phyloP scores from a whole-genome alignment of 2,329 filamentous ascomycete species.

The Xylariaceae sp. region DNA sequence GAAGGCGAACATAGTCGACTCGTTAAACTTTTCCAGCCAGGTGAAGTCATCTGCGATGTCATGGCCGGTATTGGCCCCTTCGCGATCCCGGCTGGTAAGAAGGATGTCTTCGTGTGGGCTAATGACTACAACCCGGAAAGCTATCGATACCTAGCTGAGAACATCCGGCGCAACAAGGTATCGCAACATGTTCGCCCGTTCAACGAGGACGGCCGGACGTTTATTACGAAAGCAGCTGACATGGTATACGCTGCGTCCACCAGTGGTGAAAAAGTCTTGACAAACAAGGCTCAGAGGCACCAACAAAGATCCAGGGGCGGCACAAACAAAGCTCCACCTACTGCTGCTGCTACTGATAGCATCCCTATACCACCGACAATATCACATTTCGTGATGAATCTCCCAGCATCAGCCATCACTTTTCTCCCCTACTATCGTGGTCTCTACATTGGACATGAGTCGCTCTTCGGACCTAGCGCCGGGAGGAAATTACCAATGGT shows the following conservation, averaged over 20 bases:
- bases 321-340: constrained; percentile 25
- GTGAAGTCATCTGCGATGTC: constrained; percentile 90
- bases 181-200: constrained; percentile 70
- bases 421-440: constrained; percentile 78
- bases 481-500: constrained; percentile 69
- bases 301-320: constrained; percentile 24
- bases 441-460: constrained; percentile 70
- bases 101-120: constrained; percentile 88
- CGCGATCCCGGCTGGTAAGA: constrained; percentile 86
- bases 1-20: constrained; percentile 85
- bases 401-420: constrained; percentile 82
- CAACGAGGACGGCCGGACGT: constrained; percentile 77
- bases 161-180: constrained; percentile 75
- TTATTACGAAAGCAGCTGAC: constrained; percentile 71
- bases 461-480: constrained; percentile 62
- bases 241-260: constrained; percentile 51
- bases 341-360: constrained; percentile 31
- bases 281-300: constrained; percentile 47
- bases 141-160: constrained; percentile 67
- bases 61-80: constrained; percentile 98
- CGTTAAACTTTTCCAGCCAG: constrained; percentile 70
- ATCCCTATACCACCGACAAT: constrained; percentile 69
- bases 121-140: constrained; percentile 97
- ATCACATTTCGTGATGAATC: constrained; percentile 97
- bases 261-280: constrained; percentile 51